These are phyloP conservation scores for Saturnispora kantuleensis DNA, from an alignment of 805 yeast species.

Conservation along the genomic window DNA sequence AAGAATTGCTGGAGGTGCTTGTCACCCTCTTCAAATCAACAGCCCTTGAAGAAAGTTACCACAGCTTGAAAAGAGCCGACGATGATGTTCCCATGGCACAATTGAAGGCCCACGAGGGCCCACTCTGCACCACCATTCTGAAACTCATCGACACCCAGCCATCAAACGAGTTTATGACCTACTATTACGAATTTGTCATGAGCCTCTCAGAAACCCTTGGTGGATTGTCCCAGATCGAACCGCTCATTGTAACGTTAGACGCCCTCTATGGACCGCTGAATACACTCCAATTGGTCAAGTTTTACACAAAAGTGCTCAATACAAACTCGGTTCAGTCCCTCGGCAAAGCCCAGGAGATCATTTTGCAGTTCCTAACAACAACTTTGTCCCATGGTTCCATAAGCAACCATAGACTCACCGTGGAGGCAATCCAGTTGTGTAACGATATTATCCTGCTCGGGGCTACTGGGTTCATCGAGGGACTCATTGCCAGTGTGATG, in stretches of 20 bases:
- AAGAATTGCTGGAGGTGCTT: constrained; percentile 38
- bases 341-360: constrained; percentile 20
- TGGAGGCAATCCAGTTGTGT: constrained; percentile 21
- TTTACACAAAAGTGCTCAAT: constrained; percentile 28
- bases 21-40: constrained; percentile 30
- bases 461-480: constrained; percentile 1
- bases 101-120: constrained; percentile 9
- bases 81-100: constrained; percentile 25
- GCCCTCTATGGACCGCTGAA: constrained; percentile 22
- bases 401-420: constrained; percentile 23
- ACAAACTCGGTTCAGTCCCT: constrained; percentile 25
- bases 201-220: constrained; percentile 21
- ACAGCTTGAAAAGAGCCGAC: constrained; percentile 17
- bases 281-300: constrained; percentile 19
- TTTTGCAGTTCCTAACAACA: constrained; percentile 15
- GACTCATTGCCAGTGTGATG: constrained; percentile 7
- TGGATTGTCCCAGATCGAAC: constrained; percentile 17
- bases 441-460: constrained; percentile 15
- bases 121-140: constrained; percentile 16
- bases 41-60: constrained; percentile 24
- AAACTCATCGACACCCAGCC: constrained; percentile 11
- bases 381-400: constrained; percentile 15
- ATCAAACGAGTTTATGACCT: constrained; percentile 10
- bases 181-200: constrained; percentile 18
- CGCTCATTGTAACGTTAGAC: constrained; percentile 13